phyloP scores from a whole-genome alignment of 352 stramenopile genomes.

The Phytophthora litchii region DNA sequence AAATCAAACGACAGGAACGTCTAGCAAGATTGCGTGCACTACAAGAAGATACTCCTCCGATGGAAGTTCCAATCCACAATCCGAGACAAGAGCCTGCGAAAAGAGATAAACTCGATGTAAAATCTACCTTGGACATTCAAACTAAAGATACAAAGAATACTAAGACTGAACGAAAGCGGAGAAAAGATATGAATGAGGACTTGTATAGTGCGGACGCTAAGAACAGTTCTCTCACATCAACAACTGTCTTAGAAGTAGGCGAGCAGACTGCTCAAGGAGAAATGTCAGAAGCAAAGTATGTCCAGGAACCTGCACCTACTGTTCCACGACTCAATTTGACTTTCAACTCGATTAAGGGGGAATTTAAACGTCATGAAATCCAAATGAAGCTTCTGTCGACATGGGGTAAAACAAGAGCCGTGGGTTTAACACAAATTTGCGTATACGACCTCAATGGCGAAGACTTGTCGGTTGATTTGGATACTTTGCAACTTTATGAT shows the following conservation, averaged over 20 bases:
- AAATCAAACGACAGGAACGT: slow-evolving; percentile 61
- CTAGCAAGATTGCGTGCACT: slow-evolving; percentile 59
- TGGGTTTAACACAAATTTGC: slow-evolving; percentile 71
- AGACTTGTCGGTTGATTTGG: slow-evolving; percentile 54
- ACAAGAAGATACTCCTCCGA: slow-evolving; percentile 37
- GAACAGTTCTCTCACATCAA: neutral
- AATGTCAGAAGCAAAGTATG: slow-evolving; percentile 3
- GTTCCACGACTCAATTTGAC: slow-evolving; percentile 40
- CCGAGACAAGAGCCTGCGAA: too few species aligned
- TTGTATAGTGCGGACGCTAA: slow-evolving; percentile 14
- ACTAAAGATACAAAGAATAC: neutral
- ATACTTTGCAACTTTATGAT: slow-evolving; percentile 60
- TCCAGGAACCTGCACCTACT: slow-evolving; percentile 3
- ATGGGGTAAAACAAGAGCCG: slow-evolving; percentile 61
- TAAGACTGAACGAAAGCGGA: neutral
- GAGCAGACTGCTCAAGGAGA: neutral
- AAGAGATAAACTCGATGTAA: too few species aligned
- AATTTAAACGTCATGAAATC: slow-evolving; percentile 36
- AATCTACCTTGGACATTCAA: neutral
- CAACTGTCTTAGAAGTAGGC: neutral
- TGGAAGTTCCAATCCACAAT: neutral
- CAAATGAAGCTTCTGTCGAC: slow-evolving; percentile 74
- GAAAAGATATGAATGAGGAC: neutral
- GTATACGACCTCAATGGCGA: slow-evolving; percentile 69
- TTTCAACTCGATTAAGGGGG: neutral